Evolutionary conservation across 371 early-diverging fungal species (phyloP).

Genomic region (Circinella minor): DNA sequence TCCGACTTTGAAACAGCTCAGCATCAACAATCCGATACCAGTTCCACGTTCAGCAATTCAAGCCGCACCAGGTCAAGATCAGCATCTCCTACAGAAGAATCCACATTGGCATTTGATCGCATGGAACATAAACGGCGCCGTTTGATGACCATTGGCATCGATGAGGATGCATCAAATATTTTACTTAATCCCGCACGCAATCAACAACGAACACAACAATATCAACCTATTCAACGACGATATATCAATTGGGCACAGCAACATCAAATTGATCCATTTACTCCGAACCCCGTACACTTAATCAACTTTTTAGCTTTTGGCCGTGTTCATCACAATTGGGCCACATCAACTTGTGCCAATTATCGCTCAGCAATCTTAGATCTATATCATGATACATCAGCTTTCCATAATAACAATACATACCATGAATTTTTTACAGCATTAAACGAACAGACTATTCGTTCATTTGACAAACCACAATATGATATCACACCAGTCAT

Average conservation of each 20-base stretch:
- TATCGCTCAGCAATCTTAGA: constrained; percentile 15
- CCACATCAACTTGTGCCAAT: constrained; percentile 6
- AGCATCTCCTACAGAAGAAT: constrained; percentile 4
- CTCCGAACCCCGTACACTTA: not conserved
- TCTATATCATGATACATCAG: not conserved
- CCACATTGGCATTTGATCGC: constrained; percentile 14
- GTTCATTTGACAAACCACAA: not conserved
- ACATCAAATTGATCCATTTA: constrained; percentile 3
- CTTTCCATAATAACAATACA: not conserved
- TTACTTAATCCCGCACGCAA: not conserved
- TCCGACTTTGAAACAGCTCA: constrained; percentile 11
- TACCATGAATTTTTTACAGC: constrained; percentile 10
- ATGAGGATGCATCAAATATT: not conserved
- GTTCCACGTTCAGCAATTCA: constrained; percentile 6
- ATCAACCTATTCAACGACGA: not conserved
- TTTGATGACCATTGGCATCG: not conserved
- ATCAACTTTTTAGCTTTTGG: constrained; percentile 20
- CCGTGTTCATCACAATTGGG: not conserved
- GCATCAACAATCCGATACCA: not conserved
- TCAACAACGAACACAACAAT: not conserved
- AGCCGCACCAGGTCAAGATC: not conserved
- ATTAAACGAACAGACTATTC: constrained; percentile 16
- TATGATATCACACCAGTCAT: constrained; percentile 17
- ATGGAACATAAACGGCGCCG: constrained; percentile 18
- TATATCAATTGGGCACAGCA: constrained; percentile 1